Evolutionary conservation across 495 filamentous ascomycete genomes (phyloP).

Genomic region (Xylaria acuta): DNA sequence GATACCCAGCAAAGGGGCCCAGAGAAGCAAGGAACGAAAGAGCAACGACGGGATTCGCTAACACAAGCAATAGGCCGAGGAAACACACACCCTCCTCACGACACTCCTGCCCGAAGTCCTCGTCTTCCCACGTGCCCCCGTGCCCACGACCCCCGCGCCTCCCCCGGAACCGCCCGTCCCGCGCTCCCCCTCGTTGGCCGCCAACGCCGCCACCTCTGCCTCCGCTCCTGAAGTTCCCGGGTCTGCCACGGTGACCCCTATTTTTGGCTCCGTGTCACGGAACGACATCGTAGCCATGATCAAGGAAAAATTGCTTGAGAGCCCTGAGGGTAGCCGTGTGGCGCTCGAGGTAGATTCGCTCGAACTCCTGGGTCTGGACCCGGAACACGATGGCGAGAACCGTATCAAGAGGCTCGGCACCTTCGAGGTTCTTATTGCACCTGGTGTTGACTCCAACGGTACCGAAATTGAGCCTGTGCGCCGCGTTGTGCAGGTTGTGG

Average conservation of each 20-base stretch:
- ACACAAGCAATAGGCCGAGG: conserved; percentile 31
- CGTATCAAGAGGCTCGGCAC: conserved; percentile 50
- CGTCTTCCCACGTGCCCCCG: conserved; percentile 79
- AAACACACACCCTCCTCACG: conserved; percentile 77
- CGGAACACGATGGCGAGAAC: conserved; percentile 34
- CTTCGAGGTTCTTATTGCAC: conserved; percentile 44
- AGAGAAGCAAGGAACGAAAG: neutral
- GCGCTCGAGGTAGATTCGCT: conserved; percentile 42
- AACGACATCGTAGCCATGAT: conserved; percentile 43
- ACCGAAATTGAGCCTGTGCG: conserved; percentile 36
- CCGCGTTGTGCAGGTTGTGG: conserved; percentile 42
- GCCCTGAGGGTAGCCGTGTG: conserved; percentile 43
- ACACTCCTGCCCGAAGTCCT: conserved; percentile 89
- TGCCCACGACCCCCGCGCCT: conserved; percentile 23
- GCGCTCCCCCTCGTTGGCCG: conserved; percentile 35
- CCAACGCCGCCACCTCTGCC: conserved; percentile 31
- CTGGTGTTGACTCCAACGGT: conserved; percentile 15
- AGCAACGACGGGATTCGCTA: neutral
- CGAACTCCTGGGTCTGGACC: conserved; percentile 41
- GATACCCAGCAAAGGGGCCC: neutral
- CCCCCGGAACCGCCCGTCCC: conserved; percentile 9
- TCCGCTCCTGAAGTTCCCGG: neutral
- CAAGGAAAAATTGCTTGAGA: conserved; percentile 37
- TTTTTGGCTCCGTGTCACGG: conserved; percentile 53
- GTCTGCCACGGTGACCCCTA: conserved; percentile 25